Percentiles rank a stretch among this genome's conserved stretches.
Conservation (phyloP, 306 rosid genomes). For the Notholithocarpus densiflorus region DNA sequence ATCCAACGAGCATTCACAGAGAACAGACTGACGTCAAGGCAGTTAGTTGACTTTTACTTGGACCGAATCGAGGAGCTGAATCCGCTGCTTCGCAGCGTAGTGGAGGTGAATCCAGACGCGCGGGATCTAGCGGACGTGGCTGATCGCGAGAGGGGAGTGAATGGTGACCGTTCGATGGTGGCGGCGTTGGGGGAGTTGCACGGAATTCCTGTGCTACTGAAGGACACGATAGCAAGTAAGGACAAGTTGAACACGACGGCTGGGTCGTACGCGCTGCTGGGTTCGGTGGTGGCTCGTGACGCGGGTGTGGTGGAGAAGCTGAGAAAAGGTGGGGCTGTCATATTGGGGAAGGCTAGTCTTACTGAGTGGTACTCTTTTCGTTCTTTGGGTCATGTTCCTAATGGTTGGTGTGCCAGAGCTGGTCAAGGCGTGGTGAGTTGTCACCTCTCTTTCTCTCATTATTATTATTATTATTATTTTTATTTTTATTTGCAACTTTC, state of each 20-base stretch:
- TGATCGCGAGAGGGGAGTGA: constrained; percentile 36
- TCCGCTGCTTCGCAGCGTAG: constrained; percentile 52
- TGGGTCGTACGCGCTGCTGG: constrained; percentile 60
- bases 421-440: constrained; percentile 50
- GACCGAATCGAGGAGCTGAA: constrained; percentile 34
- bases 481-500: too few species aligned
- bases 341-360: constrained; percentile 60
- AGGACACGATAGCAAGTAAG: constrained; percentile 53
- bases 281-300: constrained; percentile 57
- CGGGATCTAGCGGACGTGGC: constrained; percentile 57
- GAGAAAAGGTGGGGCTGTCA: constrained; percentile 54
- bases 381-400: constrained; percentile 15
- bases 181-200: constrained; percentile 31
- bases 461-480: too few species aligned
- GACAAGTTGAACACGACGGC: constrained; percentile 58
- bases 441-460: not conserved
- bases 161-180: not conserved
- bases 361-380: constrained; percentile 50
- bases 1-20: constrained; percentile 44
- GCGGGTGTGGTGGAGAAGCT: constrained; percentile 55
- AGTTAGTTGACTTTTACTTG: constrained; percentile 50
- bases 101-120: constrained; percentile 68
- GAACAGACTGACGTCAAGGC: constrained; percentile 40
- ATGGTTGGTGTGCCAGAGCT: constrained; percentile 55
- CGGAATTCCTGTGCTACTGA: constrained; percentile 62